Percentiles rank a stretch among this genome's conserved stretches.
Conservation (phyloP, 768 basidiomycete genomes). For the Atractiella rhizophila region DNA sequence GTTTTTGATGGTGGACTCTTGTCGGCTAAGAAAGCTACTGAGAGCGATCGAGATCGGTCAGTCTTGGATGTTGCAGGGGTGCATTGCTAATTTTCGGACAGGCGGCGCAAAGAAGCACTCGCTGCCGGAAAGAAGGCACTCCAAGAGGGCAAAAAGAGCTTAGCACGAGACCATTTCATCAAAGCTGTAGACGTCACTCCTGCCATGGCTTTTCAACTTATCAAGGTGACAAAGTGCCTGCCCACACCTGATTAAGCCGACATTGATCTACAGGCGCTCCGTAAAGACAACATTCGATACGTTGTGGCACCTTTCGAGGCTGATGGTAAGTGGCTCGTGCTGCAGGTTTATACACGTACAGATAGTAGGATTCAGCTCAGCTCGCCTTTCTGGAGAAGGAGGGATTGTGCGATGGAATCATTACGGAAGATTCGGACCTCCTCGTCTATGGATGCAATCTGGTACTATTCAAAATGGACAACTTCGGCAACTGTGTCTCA, state of each 20-base stretch:
- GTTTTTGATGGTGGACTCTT: conserved; percentile 93
- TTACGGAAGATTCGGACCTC: conserved; percentile 94
- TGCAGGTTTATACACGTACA: no score
- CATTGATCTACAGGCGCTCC: conserved; percentile 40
- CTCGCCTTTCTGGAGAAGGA: conserved; percentile 65
- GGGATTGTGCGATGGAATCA: conserved; percentile 63
- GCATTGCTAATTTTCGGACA: conserved; percentile 8
- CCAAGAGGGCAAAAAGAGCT: conserved; percentile 45
- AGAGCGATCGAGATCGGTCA: conserved; percentile 41
- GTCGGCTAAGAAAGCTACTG: conserved; percentile 78
- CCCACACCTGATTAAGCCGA: not conserved
- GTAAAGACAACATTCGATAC: conserved; percentile 52
- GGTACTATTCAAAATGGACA: conserved; percentile 82
- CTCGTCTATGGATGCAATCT: conserved; percentile 86
- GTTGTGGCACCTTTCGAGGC: conserved; percentile 97
- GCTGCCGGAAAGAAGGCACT: conserved; percentile 51
- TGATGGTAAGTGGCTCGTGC: no score
- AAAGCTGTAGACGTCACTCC: conserved; percentile 90
- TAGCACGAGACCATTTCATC: conserved; percentile 67
- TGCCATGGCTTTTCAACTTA: conserved; percentile 87
- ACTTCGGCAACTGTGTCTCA: conserved; percentile 24
- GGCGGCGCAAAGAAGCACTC: conserved; percentile 48
- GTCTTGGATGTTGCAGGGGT: conserved; percentile 6
- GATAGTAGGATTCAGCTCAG: no score
- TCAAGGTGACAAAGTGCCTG: conserved; percentile 38